Evolutionary conservation across 2,329 filamentous ascomycete species (phyloP).

Genomic region (Colletotrichum horii): DNA sequence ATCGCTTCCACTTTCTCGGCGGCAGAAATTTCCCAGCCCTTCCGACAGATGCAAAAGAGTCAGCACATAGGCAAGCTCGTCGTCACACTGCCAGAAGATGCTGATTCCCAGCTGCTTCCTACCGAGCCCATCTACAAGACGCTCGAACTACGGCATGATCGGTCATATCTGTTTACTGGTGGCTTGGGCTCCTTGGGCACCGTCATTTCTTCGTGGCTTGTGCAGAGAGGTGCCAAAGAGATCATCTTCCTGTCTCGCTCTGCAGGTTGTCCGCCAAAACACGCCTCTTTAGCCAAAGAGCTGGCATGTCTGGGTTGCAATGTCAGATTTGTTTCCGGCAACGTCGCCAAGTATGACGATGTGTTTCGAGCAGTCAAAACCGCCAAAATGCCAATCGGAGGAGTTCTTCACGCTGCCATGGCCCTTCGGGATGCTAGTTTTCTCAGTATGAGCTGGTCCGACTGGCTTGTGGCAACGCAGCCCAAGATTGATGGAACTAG

Average conservation of each 20-base stretch:
- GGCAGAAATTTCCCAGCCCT: conserved; percentile 39
- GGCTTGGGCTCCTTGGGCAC: conserved; percentile 35
- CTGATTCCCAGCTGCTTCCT: not conserved
- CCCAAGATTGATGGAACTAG: conserved; percentile 47
- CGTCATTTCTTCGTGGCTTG: conserved; percentile 32
- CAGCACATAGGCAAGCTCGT: conserved; percentile 51
- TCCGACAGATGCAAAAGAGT: conserved; percentile 49
- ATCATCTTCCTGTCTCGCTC: conserved; percentile 31
- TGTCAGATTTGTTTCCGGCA: conserved; percentile 33
- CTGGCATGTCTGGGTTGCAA: conserved; percentile 28
- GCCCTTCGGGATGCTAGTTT: conserved; percentile 30
- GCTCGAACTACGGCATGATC: conserved; percentile 7
- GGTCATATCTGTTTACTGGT: conserved; percentile 32
- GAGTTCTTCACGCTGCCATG: conserved; percentile 47
- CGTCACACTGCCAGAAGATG: conserved; percentile 26
- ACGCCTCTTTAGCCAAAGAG: conserved; percentile 25
- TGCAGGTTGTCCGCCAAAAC: not conserved
- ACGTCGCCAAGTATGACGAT: conserved; percentile 31
- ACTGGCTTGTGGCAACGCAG: conserved; percentile 37
- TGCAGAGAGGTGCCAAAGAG: conserved; percentile 30
- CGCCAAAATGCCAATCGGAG: conserved; percentile 34
- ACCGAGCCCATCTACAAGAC: not conserved
- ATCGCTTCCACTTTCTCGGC: conserved; percentile 24
- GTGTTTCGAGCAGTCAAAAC: conserved; percentile 28
- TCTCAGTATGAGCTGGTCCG: conserved; percentile 37